Base-by-base conservation (phyloP, 352 stramenopile species). In the Phytophthora rubi region DNA sequence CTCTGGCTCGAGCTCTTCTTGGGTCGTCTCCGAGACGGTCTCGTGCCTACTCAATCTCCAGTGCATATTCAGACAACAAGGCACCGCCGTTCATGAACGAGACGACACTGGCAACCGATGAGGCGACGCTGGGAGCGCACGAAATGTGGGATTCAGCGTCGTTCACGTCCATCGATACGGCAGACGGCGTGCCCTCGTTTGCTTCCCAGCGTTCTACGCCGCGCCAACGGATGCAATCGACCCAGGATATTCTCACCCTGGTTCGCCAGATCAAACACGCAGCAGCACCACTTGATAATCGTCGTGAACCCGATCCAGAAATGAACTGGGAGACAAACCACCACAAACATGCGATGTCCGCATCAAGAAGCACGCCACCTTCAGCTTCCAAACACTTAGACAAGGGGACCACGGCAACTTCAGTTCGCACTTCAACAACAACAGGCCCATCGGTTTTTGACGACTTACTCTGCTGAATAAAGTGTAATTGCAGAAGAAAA, bases 61-160 rank as follows among this genome's bases (percentile, higher is more conserved):
- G 44, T 60, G 10, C 33, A 44, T 57, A 45, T 12, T 13, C 53
- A 16, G 67, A 83, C 18, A 68, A 66, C 54, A 75, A 68, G 53
- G 52, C 65, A 13, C 21, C 72, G 12, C 30, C 76, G 28, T 75
- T 77, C 28, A 53, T 54, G 48, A 62, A 77, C 26, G 68, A 75
- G 10, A 65, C 61, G 5, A 71, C 69, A 18, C 26, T 79, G 59
- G 68, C 53, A 12, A 81, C 78, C 0, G 78, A 85, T 47, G 72
- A 79, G 15, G 65, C 77, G 16, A 83, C 78, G 44, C 73, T 76
- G 53, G 53, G 65, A 21, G 62, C 62, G 3, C 68, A 66, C 13
- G 56, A 77, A 52, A 80, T 79, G 70, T 85, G 79, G 81, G 75
- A 83, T 62, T 69, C 60, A 2, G 63, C 68, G 6, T 84, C 79